Evolutionary conservation across 2,329 filamentous ascomycete genomes (phyloP), one percentile per base, ranked within the genome.

Genomic region (Fusarium multiceps): DNA sequence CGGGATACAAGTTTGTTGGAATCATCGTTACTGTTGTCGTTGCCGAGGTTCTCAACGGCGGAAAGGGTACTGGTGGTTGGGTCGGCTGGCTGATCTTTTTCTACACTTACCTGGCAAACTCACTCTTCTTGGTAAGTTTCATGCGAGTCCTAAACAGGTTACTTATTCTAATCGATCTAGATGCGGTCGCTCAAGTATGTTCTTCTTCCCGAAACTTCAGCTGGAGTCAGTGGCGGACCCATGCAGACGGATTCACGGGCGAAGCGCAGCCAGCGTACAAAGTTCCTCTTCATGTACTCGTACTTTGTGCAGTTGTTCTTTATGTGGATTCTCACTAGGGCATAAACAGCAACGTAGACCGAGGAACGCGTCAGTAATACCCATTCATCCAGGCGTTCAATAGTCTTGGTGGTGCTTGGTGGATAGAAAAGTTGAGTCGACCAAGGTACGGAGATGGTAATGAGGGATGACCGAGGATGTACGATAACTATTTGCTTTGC

Each of bases 1-100:
- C 92, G 4, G 97, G 97, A 21, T 99, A 99, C 84, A 99, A 99
- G 81, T 99, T 99, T 77, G 95, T 99, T 28, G 96, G 95, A 32
- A 94, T 98, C 73, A 99, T 99, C 66, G 87, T 93, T 51, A 98
- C 94, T 0, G 89, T 98, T 67, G 87, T 92, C 14, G 82, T 95
- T 20, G 90, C 93, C 18, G 93, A 97, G 80, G 86, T 93, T 18
- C 81, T 93, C 70, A 97, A 91, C 59, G 89, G 90, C 14, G 92
- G 94, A 46, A 89, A 90, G 75, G 92, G 95, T 23, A 96, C 93
- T 4, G 92, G 94, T 51, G 92, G 93, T 57, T 97, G 92, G 93
- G 84, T 94, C 55, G 93, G 93, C 74, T 98, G 95, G 94, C 82
- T 87, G 11, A 87, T 97, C 59, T 99, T 99, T 78, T 80, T 91